Percentiles rank a stretch among this genome's conserved stretches.
phyloP scores from a whole-genome alignment of 164 flowering plant genomes.

The Tetracentron sinense region DNA sequence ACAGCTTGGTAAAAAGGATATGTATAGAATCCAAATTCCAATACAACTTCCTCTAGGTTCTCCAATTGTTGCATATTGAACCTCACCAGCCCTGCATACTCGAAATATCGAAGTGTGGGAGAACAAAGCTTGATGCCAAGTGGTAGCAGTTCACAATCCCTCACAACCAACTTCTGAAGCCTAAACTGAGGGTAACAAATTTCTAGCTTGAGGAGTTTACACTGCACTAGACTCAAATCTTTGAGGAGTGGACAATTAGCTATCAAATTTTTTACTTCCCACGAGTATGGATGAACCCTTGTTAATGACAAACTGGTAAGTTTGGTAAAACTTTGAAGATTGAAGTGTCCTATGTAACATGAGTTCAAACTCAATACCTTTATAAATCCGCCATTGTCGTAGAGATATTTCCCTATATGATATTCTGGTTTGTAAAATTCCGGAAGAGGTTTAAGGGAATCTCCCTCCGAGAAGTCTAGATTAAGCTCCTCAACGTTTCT shows the following conservation, averaged over 20 bases:
- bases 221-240: background rate
- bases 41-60: background rate
- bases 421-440: background rate
- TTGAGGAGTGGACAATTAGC: background rate
- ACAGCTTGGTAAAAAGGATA: background rate
- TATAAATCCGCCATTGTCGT: background rate
- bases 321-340: background rate
- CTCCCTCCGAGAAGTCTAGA: background rate
- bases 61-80: background rate
- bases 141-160: background rate
- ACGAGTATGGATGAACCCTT: background rate
- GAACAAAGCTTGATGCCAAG: background rate
- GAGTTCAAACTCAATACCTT: background rate
- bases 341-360: background rate
- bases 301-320: background rate
- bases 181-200: background rate
- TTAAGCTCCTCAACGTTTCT: conserved; percentile 1
- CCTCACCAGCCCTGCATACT: background rate
- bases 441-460: background rate
- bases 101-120: conserved; percentile 4
- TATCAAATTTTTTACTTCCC: background rate
- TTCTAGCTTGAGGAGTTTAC: background rate
- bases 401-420: too few relatives aligned
- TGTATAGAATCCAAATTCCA: background rate
- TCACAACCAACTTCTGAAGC: conserved; percentile 2